Evolutionary conservation across 2,329 filamentous ascomycete genomes (phyloP).

Genomic region (Cercospora citrullina): DNA sequence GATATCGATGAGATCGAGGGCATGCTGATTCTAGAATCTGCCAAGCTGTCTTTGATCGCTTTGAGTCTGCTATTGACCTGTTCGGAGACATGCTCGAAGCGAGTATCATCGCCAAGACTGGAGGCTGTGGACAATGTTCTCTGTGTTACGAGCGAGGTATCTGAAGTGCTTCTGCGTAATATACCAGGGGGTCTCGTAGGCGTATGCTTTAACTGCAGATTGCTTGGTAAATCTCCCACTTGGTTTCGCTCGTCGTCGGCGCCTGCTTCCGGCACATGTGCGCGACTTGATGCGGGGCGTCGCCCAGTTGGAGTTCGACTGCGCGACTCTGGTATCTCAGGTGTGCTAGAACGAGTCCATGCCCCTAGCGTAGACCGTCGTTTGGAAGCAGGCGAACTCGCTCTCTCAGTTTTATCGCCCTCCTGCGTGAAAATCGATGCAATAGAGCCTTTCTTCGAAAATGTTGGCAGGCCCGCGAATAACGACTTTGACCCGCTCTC

Average conservation of each 20-base stretch:
- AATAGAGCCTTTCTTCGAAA: conserved; percentile 36
- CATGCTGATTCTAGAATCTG: conserved; percentile 75
- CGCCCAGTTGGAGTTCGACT: background rate
- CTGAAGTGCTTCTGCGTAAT: conserved; percentile 66
- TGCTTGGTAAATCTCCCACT: conserved; percentile 27
- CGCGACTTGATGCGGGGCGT: background rate
- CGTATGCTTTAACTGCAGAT: conserved; percentile 22
- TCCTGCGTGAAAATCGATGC: conserved; percentile 30
- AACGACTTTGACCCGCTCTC: conserved; percentile 34
- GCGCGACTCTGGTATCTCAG: background rate
- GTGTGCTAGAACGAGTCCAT: conserved; percentile 1
- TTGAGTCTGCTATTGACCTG: conserved; percentile 88
- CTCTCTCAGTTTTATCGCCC: background rate
- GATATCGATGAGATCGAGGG: conserved; percentile 56
- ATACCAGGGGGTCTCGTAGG: conserved; percentile 25
- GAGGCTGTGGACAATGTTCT: conserved; percentile 75
- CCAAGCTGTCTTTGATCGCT: conserved; percentile 83
- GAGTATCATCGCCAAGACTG: conserved; percentile 78
- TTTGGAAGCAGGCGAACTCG: conserved; percentile 1
- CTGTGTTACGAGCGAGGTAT: conserved; percentile 73
- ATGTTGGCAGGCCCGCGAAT: conserved; percentile 33
- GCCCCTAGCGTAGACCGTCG: background rate
- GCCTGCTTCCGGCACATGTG: background rate
- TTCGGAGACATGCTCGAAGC: conserved; percentile 76
- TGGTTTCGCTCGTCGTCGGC: conserved; percentile 26